A percentile compares a stretch with the other conserved stretches of the same genome.
phyloP scores from a whole-genome alignment of 352 stramenopile genomes.

The Pythium insidiosum region DNA sequence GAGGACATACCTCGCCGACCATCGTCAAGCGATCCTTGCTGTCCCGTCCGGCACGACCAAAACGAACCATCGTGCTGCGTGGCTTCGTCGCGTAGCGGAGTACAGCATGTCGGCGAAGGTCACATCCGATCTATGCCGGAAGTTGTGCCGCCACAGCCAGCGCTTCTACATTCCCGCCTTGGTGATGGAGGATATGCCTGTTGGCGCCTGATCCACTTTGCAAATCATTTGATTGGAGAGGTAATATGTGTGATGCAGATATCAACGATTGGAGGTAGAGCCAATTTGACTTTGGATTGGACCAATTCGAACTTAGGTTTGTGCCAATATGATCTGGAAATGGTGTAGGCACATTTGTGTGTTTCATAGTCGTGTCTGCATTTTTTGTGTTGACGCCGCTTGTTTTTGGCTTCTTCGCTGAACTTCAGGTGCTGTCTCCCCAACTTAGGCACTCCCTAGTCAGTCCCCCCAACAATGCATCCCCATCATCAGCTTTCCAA shows the following conservation, averaged over 20 bases:
- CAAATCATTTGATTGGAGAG: not conserved
- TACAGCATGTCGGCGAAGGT: not conserved
- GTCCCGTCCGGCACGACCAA: not conserved
- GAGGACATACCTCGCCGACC: not conserved
- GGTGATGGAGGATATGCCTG: not conserved
- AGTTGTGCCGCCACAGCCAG: not conserved
- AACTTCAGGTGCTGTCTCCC: no score
- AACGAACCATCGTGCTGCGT: not conserved
- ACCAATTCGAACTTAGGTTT: not conserved
- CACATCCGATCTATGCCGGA: not conserved
- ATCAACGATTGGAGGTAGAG: not conserved
- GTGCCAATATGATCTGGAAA: not conserved
- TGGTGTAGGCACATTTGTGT: no score
- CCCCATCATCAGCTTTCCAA: no score
- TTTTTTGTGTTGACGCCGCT: no score
- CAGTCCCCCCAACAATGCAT: no score
- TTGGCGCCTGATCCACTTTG: not conserved
- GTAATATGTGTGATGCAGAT: not conserved
- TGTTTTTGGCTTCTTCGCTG: no score
- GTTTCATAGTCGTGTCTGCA: no score
- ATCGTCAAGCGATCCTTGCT: not conserved
- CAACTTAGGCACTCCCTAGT: no score
- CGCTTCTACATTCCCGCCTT: not conserved
- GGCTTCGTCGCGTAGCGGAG: not conserved
- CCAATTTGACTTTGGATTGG: not conserved